Base-by-base conservation (phyloP, 257 asterid species). In the Paraleonurus japonicus region DNA sequence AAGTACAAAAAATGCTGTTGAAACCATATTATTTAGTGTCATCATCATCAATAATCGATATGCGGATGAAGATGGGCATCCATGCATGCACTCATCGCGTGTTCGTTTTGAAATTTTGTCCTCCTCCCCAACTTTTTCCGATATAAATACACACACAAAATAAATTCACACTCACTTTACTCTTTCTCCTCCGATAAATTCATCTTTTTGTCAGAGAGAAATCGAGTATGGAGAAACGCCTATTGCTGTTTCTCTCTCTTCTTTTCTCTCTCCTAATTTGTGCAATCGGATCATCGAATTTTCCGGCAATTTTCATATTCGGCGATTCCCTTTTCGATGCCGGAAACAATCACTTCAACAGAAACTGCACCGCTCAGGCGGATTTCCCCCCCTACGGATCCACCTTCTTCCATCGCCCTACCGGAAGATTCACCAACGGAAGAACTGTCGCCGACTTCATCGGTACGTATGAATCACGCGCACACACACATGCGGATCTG, bases 371-470 rank as follows among this genome's bases (percentile, higher is more conserved):
- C 0, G 86, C 90, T 9, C 97, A 90, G 81, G 96, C 97, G 8
- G 95, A 90, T 83, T 90, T 89, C 51, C 86, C 92, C 1, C 96
- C 97, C 2, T 88, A 90, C 71, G 97, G 97, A 27, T 88, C 92
- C 13, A 67, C 50, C 50, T 90, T 84, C 85, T 90, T 90, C 73
- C 88, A 76, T 72, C 90, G 19, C 72, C 92, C 97, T 2, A 90
- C 96, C 22, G 97, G 97, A 57, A 84, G 96, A 70, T 90, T 90
- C 83, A 88, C 92, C 39, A 85, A 90, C 57, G 95, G 97, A 4
- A 80, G 96, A 81, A 88, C 87, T 1, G 96, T 89, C 32, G 79
- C 92, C 0, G 96, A 91, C 65, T 89, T 89, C 79, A 70, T 87
- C 10, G 69, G 97, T 89, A 62, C n/a, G n/a, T n/a, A n/a, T 81